Evolutionary conservation across 1,284 basidiomycete species (phyloP).

Genomic region (Ceratobasidium sp.): DNA sequence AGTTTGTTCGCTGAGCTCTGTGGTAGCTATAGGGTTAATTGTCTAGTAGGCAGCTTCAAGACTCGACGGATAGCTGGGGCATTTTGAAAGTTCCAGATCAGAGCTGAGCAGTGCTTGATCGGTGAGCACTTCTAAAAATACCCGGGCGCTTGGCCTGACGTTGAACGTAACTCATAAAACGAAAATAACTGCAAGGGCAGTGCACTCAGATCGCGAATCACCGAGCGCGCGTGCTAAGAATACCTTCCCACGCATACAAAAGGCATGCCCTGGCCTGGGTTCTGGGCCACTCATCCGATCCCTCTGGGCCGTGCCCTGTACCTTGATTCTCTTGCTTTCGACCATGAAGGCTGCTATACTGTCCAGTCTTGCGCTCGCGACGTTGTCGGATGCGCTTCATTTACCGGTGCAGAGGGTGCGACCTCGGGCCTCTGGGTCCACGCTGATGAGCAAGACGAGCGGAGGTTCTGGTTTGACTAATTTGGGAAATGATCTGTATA

Average conservation of each 20-base stretch:
- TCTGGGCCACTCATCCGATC: background rate
- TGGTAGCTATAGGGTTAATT: no score
- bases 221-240: background rate
- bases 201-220: conserved; percentile 1
- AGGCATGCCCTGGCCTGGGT: background rate
- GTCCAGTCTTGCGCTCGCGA: conserved; percentile 14
- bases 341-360: conserved; percentile 13
- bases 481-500: conserved; percentile 4
- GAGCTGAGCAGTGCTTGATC: no score
- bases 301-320: background rate
- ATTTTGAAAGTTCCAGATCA: no score
- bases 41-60: no score
- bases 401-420: conserved; percentile 24
- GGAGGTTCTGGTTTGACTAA: conserved; percentile 8
- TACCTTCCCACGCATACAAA: conserved; percentile 5
- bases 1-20: no score
- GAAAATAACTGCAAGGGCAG: conserved; percentile 13
- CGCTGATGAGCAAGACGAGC: conserved; percentile 5
- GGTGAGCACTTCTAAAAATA: conserved; percentile 7
- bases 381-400: conserved; percentile 19
- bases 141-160: background rate
- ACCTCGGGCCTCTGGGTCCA: conserved; percentile 13
- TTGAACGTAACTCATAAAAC: background rate
- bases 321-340: background rate
- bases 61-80: no score